phyloP scores from a whole-genome alignment of 129 eudicot species.

The Glebionis coronaria region DNA sequence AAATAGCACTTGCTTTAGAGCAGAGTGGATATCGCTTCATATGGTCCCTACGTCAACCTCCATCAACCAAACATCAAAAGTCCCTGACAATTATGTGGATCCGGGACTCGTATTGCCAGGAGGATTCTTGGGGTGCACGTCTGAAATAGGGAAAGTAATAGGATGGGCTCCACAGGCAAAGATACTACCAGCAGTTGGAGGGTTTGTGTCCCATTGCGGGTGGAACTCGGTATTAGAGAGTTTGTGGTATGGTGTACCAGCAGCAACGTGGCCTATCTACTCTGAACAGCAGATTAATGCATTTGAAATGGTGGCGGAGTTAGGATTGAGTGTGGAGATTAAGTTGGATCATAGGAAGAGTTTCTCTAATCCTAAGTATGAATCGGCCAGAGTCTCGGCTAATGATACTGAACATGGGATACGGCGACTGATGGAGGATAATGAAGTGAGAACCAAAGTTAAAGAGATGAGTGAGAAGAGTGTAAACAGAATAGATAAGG shows the following conservation, averaged over 20 bases:
- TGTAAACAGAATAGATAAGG: no score
- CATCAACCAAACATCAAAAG: background rate
- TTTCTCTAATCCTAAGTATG: background rate
- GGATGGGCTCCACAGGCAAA: constrained; percentile 13
- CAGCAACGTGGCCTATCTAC: constrained; percentile 14
- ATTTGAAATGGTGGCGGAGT: constrained; percentile 23
- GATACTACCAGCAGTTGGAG: constrained; percentile 7
- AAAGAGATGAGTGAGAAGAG: constrained; percentile 10
- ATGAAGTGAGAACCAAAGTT: background rate
- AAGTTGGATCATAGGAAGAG: constrained; percentile 11
- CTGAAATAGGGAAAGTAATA: constrained; percentile 10
- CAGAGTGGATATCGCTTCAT: background rate
- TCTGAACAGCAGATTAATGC: constrained; percentile 21
- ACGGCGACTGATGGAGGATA: constrained; percentile 8
- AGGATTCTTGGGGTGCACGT: constrained; percentile 9
- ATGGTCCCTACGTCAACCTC: constrained; percentile 5
- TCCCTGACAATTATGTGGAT: background rate
- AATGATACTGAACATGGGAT: constrained; percentile 7
- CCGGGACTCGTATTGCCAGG: background rate
- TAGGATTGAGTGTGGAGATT: constrained; percentile 15
- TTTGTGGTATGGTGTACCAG: constrained; percentile 18
- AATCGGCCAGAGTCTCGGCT: background rate
- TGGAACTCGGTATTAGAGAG: constrained; percentile 21
- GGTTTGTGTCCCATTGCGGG: constrained; percentile 17
- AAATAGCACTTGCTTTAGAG: constrained; percentile 14